Base-by-base conservation (phyloP, 257 asterid species). In the Nicotiana otophora region DNA sequence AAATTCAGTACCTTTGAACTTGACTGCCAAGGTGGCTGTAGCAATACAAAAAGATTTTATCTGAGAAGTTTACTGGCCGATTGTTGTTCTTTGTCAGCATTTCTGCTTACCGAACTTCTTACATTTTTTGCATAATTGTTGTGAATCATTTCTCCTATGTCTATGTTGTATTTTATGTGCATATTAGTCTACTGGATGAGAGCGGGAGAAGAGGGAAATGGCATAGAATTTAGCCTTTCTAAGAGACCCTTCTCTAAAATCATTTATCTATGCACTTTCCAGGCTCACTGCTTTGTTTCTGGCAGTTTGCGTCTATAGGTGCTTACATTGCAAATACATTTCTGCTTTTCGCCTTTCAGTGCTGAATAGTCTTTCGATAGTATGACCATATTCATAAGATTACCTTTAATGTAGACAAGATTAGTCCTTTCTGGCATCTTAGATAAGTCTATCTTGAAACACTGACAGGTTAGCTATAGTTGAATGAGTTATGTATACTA, bases 171-270 rank as follows among this genome's bases (percentile, higher is more conserved):
- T 46, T 42, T 1, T 48, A n/a, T 46, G 42, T 74, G 10, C 14
- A 26, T 51, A 2, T 74, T 74, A 14, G 62, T 5, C 12, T 74
- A 26, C 30, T 66, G 30, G 7, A 68, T 48, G 86, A 83, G 84
- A 82, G 39, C 42, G 80, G 84, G 28, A 81, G 33, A 57, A 65
- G 53, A 63, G 15, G 28, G 80, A 66, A 67, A 65, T 48, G 82
- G 60, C 80, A 53, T 12, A 19, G 15, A 19, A 60, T 30, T 72
- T 83, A 30, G 81, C 84, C 74, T 51, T 83, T 85, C 70, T 58
- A 53, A 34, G 46, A 57, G 48, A 36, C 84, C 88, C 84, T 83
- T 83, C 83, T 86, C 88, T 61, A 28, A 86, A n/a, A 86, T 72
- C 51, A 75, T 74, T 63, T 17, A 54, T 39, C 28, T 55, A 23